Percentiles rank a stretch among this genome's conserved stretches.
Evolutionary conservation across 2,329 filamentous ascomycete species (phyloP).

Genomic region (Arthroderma sp.): DNA sequence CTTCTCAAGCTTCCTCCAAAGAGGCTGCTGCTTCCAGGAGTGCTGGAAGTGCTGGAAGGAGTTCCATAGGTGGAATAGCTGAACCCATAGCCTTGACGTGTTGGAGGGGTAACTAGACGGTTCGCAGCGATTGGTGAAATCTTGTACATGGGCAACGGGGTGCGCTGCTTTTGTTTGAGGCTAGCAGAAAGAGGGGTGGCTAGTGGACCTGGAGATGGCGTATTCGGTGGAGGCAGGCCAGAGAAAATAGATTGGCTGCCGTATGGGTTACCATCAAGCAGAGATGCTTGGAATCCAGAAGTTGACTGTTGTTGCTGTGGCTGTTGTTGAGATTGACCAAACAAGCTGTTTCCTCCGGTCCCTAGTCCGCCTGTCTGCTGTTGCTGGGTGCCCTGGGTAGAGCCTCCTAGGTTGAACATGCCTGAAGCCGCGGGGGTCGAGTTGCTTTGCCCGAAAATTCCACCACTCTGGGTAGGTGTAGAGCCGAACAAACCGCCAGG

Average conservation of each 20-base stretch:
- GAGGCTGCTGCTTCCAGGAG: constrained; percentile 57
- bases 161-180: constrained; percentile 64
- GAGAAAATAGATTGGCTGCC: constrained; percentile 79
- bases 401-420: constrained; percentile 11
- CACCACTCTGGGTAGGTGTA: constrained; percentile 21
- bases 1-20: constrained; percentile 31
- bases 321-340: constrained; percentile 28
- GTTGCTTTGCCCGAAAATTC: constrained; percentile 19
- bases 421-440: constrained; percentile 18
- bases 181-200: constrained; percentile 74
- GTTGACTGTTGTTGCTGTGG: constrained; percentile 42
- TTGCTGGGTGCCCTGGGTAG: constrained; percentile 13
- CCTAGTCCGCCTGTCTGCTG: constrained; percentile 37
- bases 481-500: constrained; percentile 44
- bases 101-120: constrained; percentile 71
- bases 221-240: constrained; percentile 50
- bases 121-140: constrained; percentile 69
- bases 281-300: constrained; percentile 56
- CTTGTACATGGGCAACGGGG: constrained; percentile 76
- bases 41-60: constrained; percentile 58
- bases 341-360: constrained; percentile 30
- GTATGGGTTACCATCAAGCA: constrained; percentile 77
- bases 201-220: constrained; percentile 69
- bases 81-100: constrained; percentile 72
- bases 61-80: constrained; percentile 86